Base-by-base conservation (phyloP, 2,329 filamentous ascomycete genomes). In the Exophiala dermatitidis region DNA sequence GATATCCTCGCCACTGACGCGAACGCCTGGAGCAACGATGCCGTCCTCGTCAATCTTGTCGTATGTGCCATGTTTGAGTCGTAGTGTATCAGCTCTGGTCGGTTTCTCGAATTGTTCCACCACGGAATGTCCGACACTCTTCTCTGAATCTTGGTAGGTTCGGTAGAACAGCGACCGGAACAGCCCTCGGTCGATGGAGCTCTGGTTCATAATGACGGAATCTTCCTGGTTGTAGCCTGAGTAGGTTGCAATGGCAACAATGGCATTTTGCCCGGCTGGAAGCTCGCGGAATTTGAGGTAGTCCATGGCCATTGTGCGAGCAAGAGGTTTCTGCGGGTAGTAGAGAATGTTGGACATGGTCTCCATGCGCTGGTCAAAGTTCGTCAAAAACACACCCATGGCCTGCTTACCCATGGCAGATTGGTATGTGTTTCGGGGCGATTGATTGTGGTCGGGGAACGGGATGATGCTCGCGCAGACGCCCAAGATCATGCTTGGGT, bases 361-460 rank as follows among this genome's bases (percentile, higher is more conserved):
- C 67, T 98, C 93, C 91, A 98, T 97, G 60, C 93, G 90, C 58
- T 91, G 84, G 38, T 88, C 85, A 71, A 95, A 98, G 69, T 98
- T 98, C 8, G 94, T 98, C 52, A 98, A 78, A 75, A 95, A 96
- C 64, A 97, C 90, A 67, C 94, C 93, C 94, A 98, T 98, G 58
- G 93, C 93, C 80, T 98, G 93, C 74, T 98, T 98, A 77, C 94
- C 93, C 93, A 98, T 98, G 68, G 93, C 93, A 65, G 91, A 96
- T 74, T 97, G 91, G 71, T 96, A 98, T 3, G 91, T 97, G 69
- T 98, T 98, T 86, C 93, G 86, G 62, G 93, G 93, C 59, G 91
- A 97, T 81, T 94, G 67, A 45, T 98, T 98, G 76, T 98, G 93
- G 74, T 98, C 93, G 1, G 94, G 93, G 82, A 98, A 98, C 0